Percentiles rank a stretch among this genome's conserved stretches.
These are phyloP conservation scores for Tulasnella sp. DNA, from an alignment of 768 basidiomycete species.

Conservation along the genomic window DNA sequence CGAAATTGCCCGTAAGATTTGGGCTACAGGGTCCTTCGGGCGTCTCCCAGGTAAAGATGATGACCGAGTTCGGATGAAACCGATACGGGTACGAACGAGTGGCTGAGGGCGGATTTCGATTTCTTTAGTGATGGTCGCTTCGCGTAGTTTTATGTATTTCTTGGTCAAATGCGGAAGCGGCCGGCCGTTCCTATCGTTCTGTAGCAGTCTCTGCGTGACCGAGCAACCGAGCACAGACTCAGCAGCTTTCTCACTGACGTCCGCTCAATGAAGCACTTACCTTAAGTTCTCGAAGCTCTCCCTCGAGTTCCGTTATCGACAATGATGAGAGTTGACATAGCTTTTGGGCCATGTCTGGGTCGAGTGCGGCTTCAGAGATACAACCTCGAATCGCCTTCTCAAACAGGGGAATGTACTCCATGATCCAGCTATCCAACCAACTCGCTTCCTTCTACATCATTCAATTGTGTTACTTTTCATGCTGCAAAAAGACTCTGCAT, in stretches of 20 bases:
- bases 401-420: conserved; percentile 7
- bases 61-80: neutral
- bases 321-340: neutral
- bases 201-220: neutral
- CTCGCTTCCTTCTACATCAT: neutral
- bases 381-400: neutral
- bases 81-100: neutral
- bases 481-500: too few relatives aligned
- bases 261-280: neutral
- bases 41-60: neutral
- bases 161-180: neutral
- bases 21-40: neutral
- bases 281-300: neutral
- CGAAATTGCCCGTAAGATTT: neutral
- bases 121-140: neutral
- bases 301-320: neutral
- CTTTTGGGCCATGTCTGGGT: neutral
- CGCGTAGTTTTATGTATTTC: neutral
- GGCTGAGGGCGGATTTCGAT: neutral
- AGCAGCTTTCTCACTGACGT: neutral
- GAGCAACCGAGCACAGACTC: neutral
- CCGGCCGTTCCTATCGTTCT: neutral
- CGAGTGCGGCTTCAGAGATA: neutral
- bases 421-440: neutral
- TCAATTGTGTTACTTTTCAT: neutral